phyloP scores from a whole-genome alignment of 2,329 filamentous ascomycete genomes.

The Saccharata proteae region DNA sequence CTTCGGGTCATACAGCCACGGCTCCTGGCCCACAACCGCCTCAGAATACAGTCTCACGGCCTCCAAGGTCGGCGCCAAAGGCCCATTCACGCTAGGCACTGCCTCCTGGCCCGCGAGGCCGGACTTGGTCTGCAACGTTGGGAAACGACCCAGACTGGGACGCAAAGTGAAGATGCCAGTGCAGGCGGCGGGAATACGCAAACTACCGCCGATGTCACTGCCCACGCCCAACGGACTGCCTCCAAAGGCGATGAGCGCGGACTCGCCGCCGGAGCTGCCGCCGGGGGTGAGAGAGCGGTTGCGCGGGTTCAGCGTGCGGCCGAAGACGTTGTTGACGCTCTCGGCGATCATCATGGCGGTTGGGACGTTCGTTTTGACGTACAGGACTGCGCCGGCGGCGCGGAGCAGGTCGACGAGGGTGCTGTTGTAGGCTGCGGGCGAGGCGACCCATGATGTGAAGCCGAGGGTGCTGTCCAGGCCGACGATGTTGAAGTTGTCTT shows the following conservation, averaged over 20 bases:
- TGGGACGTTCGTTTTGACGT: slow-evolving; percentile 59
- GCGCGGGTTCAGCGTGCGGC: slow-evolving; percentile 49
- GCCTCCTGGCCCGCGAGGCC: slow-evolving; percentile 55
- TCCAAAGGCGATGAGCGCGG: slow-evolving; percentile 46
- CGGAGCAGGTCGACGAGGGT: slow-evolving; percentile 47
- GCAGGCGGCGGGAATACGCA: slow-evolving; percentile 45
- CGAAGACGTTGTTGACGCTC: slow-evolving; percentile 53
- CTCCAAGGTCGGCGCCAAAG: slow-evolving; percentile 43
- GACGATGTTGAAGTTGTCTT: slow-evolving; percentile 56
- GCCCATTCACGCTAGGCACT: slow-evolving; percentile 51
- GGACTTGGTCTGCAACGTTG: slow-evolving; percentile 41
- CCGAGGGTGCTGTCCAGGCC: slow-evolving; percentile 52
- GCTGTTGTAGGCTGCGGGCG: slow-evolving; percentile 45
- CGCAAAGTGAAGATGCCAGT: slow-evolving; percentile 46
- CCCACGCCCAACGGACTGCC: slow-evolving; percentile 52
- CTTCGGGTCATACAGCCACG: slow-evolving; percentile 42
- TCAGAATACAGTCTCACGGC: slow-evolving; percentile 36
- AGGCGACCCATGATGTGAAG: slow-evolving; percentile 48
- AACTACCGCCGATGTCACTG: slow-evolving; percentile 49
- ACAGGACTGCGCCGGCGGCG: slow-evolving; percentile 51
- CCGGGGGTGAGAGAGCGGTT: slow-evolving; percentile 50
- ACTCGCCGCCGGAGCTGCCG: slow-evolving; percentile 56
- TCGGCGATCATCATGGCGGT: slow-evolving; percentile 60
- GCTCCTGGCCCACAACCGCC: slow-evolving; percentile 30
- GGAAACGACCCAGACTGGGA: slow-evolving; percentile 48